Conservation (phyloP, 768 basidiomycete species). For the Steccherinum ochraceum region DNA sequence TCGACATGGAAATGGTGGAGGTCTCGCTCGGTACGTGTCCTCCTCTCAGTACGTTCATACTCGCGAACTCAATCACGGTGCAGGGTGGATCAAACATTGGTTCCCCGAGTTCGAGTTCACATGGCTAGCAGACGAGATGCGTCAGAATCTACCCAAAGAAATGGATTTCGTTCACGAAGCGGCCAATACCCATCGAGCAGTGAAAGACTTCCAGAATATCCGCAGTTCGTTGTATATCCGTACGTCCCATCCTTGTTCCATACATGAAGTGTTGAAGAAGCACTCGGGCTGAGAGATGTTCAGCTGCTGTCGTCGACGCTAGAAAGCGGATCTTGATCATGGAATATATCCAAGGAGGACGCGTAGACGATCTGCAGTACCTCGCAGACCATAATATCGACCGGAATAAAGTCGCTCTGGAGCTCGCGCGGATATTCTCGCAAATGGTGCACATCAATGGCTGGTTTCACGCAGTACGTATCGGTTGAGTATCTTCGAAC, state of each 20-base stretch:
- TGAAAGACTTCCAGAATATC: conserved; percentile 61
- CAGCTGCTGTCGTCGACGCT: conserved; percentile 64
- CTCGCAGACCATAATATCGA: conserved; percentile 80
- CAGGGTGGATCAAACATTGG: conserved; percentile 83
- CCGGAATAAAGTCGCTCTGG: conserved; percentile 87
- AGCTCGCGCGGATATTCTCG: conserved; percentile 85
- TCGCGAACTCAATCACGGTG: neutral
- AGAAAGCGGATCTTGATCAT: conserved; percentile 85
- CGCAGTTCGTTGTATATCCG: conserved; percentile 83
- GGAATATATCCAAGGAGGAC: conserved; percentile 89
- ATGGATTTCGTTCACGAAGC: conserved; percentile 95
- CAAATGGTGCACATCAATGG: conserved; percentile 96
- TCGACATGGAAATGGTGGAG: conserved; percentile 86
- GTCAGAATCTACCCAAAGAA: conserved; percentile 83
- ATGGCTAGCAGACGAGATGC: conserved; percentile 95
- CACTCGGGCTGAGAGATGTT: too few species aligned
- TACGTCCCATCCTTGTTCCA: conserved; percentile 19
- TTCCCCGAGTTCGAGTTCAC: conserved; percentile 94
- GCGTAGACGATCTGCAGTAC: conserved; percentile 84
- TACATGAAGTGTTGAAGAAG: too few species aligned
- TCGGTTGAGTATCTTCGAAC: too few species aligned
- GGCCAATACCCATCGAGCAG: conserved; percentile 68
- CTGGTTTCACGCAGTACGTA: conserved; percentile 75
- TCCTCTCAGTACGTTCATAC: conserved; percentile 15
- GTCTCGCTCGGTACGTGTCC: conserved; percentile 65